phyloP scores from a whole-genome alignment of 768 basidiomycete genomes.

The Suillus plorans region DNA sequence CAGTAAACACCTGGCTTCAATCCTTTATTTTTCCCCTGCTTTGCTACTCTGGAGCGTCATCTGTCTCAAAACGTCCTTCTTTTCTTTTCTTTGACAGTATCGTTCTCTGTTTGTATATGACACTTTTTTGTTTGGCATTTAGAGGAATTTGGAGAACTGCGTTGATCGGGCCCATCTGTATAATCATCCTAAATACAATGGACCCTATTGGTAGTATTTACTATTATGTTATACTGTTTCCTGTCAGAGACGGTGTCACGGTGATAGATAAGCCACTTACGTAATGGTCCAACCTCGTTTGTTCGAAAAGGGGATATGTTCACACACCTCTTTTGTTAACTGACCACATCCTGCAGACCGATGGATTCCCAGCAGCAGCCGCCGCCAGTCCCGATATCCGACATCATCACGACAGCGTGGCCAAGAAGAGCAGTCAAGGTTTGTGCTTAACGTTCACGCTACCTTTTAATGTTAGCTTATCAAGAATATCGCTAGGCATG shows the following conservation, averaged over 20 bases:
- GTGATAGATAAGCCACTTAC: background rate
- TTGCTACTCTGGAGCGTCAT: background rate
- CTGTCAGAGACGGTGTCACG: too few relatives aligned
- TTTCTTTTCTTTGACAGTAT: background rate
- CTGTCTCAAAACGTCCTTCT: background rate
- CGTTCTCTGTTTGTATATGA: background rate
- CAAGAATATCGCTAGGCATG: slow-evolving; percentile 43
- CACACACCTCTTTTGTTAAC: slow-evolving; percentile 26
- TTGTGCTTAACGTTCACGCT: slow-evolving; percentile 21
- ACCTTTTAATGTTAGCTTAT: slow-evolving; percentile 15
- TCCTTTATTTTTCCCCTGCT: background rate
- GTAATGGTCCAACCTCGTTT: background rate
- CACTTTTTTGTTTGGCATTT: background rate
- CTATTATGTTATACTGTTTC: background rate
- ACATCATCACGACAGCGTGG: slow-evolving; percentile 47
- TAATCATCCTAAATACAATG: background rate
- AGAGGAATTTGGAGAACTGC: background rate
- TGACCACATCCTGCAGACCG: slow-evolving; percentile 26
- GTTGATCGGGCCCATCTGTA: background rate
- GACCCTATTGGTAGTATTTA: background rate
- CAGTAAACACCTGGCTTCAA: slow-evolving; percentile 3
- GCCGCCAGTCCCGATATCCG: slow-evolving; percentile 36
- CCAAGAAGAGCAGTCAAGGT: slow-evolving; percentile 55
- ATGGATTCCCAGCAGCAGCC: slow-evolving; percentile 35
- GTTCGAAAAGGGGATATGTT: slow-evolving; percentile 29